These are phyloP conservation scores for Thalassiosira exigua DNA, from an alignment of 352 stramenopile genomes.

Conservation along the genomic window DNA sequence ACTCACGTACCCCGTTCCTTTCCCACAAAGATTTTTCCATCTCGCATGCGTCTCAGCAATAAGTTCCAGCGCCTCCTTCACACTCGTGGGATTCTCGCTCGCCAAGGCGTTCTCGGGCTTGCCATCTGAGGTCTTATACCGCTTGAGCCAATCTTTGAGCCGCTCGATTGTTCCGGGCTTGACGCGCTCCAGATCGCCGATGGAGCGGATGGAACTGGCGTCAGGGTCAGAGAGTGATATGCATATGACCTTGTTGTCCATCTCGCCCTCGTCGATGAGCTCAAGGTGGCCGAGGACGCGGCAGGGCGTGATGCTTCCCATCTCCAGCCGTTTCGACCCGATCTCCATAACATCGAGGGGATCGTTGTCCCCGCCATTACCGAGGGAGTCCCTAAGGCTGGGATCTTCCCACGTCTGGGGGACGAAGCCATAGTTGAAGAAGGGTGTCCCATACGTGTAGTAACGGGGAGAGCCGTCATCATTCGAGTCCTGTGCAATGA, in stretches of 20 bases:
- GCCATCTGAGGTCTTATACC: constrained; percentile 99
- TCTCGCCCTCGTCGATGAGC: constrained; percentile 99
- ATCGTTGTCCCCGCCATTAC: constrained; percentile 96
- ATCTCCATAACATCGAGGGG: constrained; percentile 99
- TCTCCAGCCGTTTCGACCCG: constrained; percentile 88
- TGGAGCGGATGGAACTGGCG: constrained; percentile 86
- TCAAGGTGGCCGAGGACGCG: constrained; percentile 97
- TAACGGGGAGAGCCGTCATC: constrained; percentile 95
- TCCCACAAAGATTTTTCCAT: constrained; percentile 83
- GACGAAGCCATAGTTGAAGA: constrained; percentile 98
- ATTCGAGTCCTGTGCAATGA: constrained; percentile 98
- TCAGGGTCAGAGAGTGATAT: constrained; percentile 91
- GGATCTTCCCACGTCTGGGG: constrained; percentile 97
- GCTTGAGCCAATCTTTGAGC: constrained; percentile 97
- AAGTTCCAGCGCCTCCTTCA: constrained; percentile 79
- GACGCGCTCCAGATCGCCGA: constrained; percentile 90
- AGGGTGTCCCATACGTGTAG: constrained; percentile 92
- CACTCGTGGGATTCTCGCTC: constrained; percentile 78
- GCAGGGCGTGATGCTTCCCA: constrained; percentile 94
- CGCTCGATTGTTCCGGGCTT: constrained; percentile 92
- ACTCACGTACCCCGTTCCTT: constrained; percentile 54
- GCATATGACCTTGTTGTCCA: constrained; percentile 98
- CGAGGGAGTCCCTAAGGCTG: constrained; percentile 92
- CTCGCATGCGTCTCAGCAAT: constrained; percentile 84
- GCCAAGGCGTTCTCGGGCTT: constrained; percentile 92